A percentile compares a stretch with the other conserved stretches of the same genome.
phyloP scores from a whole-genome alignment of 768 basidiomycete species.

The Inosperma sp. region DNA sequence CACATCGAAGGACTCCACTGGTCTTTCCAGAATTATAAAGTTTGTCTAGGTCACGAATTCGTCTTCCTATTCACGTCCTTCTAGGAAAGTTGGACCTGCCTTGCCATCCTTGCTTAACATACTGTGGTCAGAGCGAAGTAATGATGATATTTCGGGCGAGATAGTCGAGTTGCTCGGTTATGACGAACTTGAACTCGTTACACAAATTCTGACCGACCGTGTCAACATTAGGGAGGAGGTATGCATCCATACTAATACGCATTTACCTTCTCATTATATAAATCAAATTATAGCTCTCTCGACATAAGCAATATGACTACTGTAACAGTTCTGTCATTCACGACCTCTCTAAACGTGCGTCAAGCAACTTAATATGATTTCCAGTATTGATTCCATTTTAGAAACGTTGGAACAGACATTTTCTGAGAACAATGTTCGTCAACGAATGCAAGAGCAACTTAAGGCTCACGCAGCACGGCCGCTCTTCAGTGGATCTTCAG shows the following conservation, averaged over 20 bases:
- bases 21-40: too few relatives aligned
- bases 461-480: slow-evolving; percentile 61
- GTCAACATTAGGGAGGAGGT: background rate
- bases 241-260: background rate
- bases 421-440: slow-evolving; percentile 47
- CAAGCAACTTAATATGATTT: background rate
- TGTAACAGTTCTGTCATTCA: too few relatives aligned
- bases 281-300: slow-evolving; percentile 3
- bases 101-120: slow-evolving; percentile 18
- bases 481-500: slow-evolving; percentile 54
- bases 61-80: slow-evolving; percentile 73
- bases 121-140: slow-evolving; percentile 45
- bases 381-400: slow-evolving; percentile 3
- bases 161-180: slow-evolving; percentile 79
- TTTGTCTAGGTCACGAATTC: too few relatives aligned
- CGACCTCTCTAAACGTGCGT: background rate
- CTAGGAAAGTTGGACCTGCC: slow-evolving; percentile 52
- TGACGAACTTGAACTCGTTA: slow-evolving; percentile 75
- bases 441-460: slow-evolving; percentile 58
- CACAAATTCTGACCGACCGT: slow-evolving; percentile 63
- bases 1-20: too few relatives aligned
- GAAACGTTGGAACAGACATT: slow-evolving; percentile 16
- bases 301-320: too few relatives aligned
- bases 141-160: slow-evolving; percentile 74
- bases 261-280: background rate